Base-by-base conservation (phyloP, 225 moss, liverwort and hornwort genomes). In the Anthoceros angustus region DNA sequence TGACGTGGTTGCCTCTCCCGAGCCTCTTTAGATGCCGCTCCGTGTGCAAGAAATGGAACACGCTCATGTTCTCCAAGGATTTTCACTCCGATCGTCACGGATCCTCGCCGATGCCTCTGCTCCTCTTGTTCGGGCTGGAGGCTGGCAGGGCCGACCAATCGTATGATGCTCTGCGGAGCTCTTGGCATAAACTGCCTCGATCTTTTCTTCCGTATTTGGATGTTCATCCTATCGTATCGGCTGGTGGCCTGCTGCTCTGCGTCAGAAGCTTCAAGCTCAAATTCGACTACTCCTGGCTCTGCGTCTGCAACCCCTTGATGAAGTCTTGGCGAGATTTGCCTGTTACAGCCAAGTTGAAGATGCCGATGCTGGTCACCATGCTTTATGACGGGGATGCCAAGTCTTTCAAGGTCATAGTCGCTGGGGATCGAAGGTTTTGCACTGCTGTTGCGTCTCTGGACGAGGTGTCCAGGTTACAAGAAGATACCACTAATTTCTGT, bases 31-130 rank as follows among this genome's bases (percentile, higher is more conserved):
- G 55, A 15, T 55, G 55, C 55, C 18, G 55, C 7, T 18, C 55
- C 23, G 55, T 55, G 16, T 55, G 55, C 55, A 55, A 55, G 55
- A 55, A 55, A 55, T 55, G 55, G 55, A 55, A 55, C 55, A 55
- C 55, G 8, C 55, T 55, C 55, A 55, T 55, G 55, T 55, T 55
- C 14, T 55, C 55, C 55, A 55, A 55, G 55, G 55, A 55, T 20
- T 55, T 55, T 23, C 55, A 55, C 55, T 55, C 55, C 55, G 23
- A 18, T 8, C 10, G 23, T 18, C 55, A 55, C 55, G 55, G 55
- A 7, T 55, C 55, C 55, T 55, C 55, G 55, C 55, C 18, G 55
- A 55, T 20, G 55, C 55, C 55, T 18, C 55, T 55, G 8, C 55
- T 55, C 7, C 55, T 55, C 55, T 20, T 55, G 55, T 55, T 55